Percentiles rank a stretch among this genome's conserved stretches.
These are phyloP conservation scores for Trichocladium uniseriatum DNA, from an alignment of 495 filamentous ascomycete genomes.

Conservation along the genomic window DNA sequence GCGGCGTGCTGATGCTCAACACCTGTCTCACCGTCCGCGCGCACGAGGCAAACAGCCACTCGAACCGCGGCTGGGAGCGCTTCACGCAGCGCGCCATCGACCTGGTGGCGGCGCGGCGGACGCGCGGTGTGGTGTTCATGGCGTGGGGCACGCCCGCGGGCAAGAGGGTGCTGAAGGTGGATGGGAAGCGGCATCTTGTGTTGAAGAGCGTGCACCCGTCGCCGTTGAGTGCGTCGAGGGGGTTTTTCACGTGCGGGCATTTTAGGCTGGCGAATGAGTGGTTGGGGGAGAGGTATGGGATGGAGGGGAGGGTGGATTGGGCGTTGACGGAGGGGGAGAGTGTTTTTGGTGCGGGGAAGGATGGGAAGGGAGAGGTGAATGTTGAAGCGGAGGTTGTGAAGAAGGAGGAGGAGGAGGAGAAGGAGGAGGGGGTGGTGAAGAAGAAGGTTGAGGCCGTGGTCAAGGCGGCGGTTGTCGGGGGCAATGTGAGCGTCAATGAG, in stretches of 20 bases:
- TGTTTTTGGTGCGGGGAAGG: constrained; percentile 12
- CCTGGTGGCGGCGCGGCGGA: constrained; percentile 63
- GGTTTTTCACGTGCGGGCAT: constrained; percentile 82
- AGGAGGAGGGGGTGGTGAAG: constrained; percentile 16
- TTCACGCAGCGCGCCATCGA: constrained; percentile 90
- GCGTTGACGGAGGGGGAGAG: constrained; percentile 39
- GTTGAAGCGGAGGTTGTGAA: constrained; percentile 7
- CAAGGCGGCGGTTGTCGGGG: not conserved
- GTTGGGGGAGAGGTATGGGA: constrained; percentile 68
- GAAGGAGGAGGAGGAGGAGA: constrained; percentile 10
- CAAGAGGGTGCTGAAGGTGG: constrained; percentile 61
- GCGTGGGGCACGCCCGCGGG: constrained; percentile 83
- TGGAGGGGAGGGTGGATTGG: constrained; percentile 78
- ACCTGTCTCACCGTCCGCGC: constrained; percentile 86
- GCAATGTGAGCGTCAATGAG: not conserved
- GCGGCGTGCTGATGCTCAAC: constrained; percentile 85
- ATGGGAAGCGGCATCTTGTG: constrained; percentile 62
- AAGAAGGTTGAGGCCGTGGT: constrained; percentile 13
- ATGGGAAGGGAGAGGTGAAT: constrained; percentile 7
- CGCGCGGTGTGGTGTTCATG: constrained; percentile 79
- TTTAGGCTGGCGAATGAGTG: constrained; percentile 87
- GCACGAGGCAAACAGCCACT: constrained; percentile 75
- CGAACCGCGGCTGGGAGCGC: constrained; percentile 77
- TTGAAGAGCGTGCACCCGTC: constrained; percentile 84
- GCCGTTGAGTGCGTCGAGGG: constrained; percentile 68